Percentiles rank a stretch among this genome's conserved stretches.
Conservation (phyloP, 495 filamentous ascomycete genomes). For the Penicillium tannophilum region DNA sequence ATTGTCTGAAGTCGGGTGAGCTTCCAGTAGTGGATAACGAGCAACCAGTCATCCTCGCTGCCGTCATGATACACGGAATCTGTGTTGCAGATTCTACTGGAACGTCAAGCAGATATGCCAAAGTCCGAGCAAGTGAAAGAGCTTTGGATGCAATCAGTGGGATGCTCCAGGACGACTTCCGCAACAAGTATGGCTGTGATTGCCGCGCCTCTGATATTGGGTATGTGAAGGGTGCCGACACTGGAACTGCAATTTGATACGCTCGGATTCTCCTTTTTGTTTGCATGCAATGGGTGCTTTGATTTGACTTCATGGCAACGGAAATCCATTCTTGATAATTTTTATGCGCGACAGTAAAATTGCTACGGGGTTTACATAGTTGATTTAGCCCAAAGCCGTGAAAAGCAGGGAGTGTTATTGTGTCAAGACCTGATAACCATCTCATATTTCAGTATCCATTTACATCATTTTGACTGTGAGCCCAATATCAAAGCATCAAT, state of each 20-base stretch:
- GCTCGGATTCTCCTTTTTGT: not conserved
- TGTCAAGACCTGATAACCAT: too few species aligned
- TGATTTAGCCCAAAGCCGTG: not conserved
- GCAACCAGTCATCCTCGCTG: constrained; percentile 61
- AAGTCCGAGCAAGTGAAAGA: constrained; percentile 68
- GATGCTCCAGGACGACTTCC: constrained; percentile 61
- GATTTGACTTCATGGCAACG: not conserved
- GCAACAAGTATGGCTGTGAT: constrained; percentile 59
- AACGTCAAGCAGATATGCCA: constrained; percentile 68
- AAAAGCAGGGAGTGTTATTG: too few species aligned
- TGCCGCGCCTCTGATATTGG: constrained; percentile 44
- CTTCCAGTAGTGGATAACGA: constrained; percentile 47
- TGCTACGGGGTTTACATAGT: not conserved
- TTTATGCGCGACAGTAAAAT: not conserved
- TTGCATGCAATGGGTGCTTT: not conserved
- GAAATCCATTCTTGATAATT: not conserved
- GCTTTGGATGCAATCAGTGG: constrained; percentile 62
- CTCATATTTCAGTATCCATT: not conserved
- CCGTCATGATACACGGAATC: constrained; percentile 73
- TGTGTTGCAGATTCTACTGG: constrained; percentile 64
- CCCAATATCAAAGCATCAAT: not conserved
- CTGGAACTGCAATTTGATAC: constrained; percentile 41
- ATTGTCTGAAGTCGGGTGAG: constrained; percentile 55
- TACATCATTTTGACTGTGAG: not conserved
- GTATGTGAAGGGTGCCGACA: constrained; percentile 20